These are phyloP conservation scores for Teratosphaeria pseudoeucalypti DNA, from an alignment of 2,329 filamentous ascomycete species.

Conservation along the genomic window DNA sequence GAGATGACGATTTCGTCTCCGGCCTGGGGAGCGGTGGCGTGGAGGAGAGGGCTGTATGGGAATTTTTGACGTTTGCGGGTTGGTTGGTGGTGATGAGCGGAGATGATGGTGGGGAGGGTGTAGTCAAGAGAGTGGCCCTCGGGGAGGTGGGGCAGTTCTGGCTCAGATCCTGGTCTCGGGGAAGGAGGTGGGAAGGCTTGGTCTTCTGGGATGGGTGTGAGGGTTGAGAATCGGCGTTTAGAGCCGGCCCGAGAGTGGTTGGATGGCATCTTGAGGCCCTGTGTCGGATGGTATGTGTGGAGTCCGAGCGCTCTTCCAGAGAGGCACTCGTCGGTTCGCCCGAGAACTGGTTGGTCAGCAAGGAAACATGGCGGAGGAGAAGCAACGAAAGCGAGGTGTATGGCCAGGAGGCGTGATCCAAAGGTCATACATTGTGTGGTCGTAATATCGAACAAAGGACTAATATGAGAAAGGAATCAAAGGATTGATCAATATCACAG, in stretches of 20 bases:
- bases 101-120: background rate
- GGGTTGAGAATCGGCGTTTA: background rate
- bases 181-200: background rate
- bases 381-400: background rate
- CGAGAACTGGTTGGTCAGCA: background rate
- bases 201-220: background rate
- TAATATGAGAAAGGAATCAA: background rate
- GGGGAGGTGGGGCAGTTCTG: background rate
- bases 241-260: background rate
- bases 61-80: background rate
- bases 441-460: background rate
- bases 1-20: background rate
- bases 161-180: background rate
- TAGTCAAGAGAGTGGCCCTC: background rate
- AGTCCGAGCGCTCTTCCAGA: background rate
- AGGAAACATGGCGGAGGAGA: background rate
- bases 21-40: background rate
- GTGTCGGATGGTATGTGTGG: background rate
- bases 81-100: background rate
- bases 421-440: background rate
- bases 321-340: background rate
- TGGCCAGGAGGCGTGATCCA: background rate
- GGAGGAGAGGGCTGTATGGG: background rate
- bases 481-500: background rate
- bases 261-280: background rate